Evolutionary conservation across 1,284 basidiomycete species (phyloP).

Genomic region (Cystobasidium slooffiae): DNA sequence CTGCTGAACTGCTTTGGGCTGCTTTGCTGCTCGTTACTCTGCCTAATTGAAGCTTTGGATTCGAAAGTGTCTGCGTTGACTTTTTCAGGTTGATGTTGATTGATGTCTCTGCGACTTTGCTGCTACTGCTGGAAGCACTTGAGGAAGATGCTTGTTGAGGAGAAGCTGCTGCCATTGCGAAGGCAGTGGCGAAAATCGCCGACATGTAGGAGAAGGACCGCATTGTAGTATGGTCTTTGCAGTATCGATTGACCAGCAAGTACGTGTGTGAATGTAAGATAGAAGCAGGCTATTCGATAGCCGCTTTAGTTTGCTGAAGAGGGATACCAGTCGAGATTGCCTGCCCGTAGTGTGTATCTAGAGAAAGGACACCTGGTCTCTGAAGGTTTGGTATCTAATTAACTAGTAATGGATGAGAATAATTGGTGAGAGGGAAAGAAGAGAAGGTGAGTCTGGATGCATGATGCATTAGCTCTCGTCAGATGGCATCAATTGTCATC

Average conservation of each 20-base stretch:
- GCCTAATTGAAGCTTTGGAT: not conserved
- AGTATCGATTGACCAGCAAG: not conserved
- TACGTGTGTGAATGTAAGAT: not conserved
- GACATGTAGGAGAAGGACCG: constrained; percentile 34
- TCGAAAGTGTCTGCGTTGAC: not conserved
- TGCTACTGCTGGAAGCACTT: not conserved
- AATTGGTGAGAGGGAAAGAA: constrained; percentile 21
- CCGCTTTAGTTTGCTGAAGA: not conserved
- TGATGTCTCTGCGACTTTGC: not conserved
- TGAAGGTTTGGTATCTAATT: not conserved
- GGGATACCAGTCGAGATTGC: constrained; percentile 13
- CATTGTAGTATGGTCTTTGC: constrained; percentile 27
- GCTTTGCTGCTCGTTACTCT: constrained; percentile 12
- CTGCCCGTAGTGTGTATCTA: not conserved
- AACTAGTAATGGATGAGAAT: not conserved
- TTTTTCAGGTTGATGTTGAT: constrained; percentile 9
- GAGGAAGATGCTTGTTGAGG: constrained; percentile 14
- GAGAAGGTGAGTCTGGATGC: not conserved
- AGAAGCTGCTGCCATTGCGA: constrained; percentile 21
- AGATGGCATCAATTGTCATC: constrained; percentile 4
- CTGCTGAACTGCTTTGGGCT: not conserved
- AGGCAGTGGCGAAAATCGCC: constrained; percentile 33
- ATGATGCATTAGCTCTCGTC: constrained; percentile 9
- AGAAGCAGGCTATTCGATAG: constrained; percentile 2
- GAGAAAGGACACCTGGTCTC: constrained; percentile 5